phyloP scores from a whole-genome alignment of 1,139 yeast species.

The Yarrowia galli region DNA sequence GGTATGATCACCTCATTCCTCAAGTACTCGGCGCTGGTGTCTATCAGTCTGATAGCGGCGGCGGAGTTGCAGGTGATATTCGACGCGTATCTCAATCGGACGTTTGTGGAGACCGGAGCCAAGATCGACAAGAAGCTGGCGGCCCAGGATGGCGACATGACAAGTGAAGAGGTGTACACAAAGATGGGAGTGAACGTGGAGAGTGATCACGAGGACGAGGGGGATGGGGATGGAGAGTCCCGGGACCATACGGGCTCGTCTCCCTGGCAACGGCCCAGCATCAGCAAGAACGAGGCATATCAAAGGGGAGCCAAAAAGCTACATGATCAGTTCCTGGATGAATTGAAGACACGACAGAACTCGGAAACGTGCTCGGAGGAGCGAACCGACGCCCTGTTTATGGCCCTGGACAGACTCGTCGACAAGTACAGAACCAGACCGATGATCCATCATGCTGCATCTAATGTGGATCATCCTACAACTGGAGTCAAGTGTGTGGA shows the following conservation, averaged over 20 bases:
- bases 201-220: constrained; percentile 12
- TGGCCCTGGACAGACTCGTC: constrained; percentile 9
- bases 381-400: constrained; percentile 20
- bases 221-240: not conserved
- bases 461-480: constrained; percentile 22
- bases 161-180: constrained; percentile 13
- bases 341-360: not conserved
- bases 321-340: constrained; percentile 25
- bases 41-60: constrained; percentile 15
- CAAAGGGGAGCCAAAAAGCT: constrained; percentile 27
- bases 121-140: constrained; percentile 22
- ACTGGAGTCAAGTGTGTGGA: constrained; percentile 29
- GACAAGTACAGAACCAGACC: constrained; percentile 29
- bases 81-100: constrained; percentile 10
- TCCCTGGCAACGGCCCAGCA: constrained; percentile 8
- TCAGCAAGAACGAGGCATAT: constrained; percentile 1
- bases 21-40: constrained; percentile 26
- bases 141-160: constrained; percentile 9
- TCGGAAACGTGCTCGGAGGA: constrained; percentile 27
- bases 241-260: not conserved
- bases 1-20: constrained; percentile 20
- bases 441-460: constrained; percentile 30
- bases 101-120: constrained; percentile 15
- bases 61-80: constrained; percentile 24
- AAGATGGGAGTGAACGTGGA: constrained; percentile 12